Percentiles rank a stretch among this genome's conserved stretches.
These are phyloP conservation scores for Penicillium sp. DNA, from an alignment of 2,329 filamentous ascomycete species.

Conservation along the genomic window DNA sequence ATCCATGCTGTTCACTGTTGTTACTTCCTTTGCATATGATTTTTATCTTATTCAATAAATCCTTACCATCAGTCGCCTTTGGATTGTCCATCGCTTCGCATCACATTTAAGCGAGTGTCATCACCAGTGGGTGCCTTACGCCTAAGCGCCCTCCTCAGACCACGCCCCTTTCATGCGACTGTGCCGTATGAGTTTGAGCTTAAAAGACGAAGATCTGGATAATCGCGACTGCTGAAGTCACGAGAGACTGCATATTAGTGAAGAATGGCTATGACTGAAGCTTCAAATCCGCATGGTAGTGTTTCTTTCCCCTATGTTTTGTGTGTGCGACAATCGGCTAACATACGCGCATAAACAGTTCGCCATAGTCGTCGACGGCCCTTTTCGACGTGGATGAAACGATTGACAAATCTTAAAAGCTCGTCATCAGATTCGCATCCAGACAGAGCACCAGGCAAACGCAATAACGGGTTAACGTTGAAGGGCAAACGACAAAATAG, in stretches of 20 bases:
- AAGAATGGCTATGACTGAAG: slow-evolving; percentile 1
- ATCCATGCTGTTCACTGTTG: not conserved
- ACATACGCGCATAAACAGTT: slow-evolving; percentile 47
- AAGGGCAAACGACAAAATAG: slow-evolving; percentile 53
- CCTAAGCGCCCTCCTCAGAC: not conserved
- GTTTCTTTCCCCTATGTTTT: not conserved
- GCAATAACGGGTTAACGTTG: slow-evolving; percentile 16
- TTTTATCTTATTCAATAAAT: not conserved
- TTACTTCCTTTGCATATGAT: not conserved
- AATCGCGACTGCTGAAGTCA: not conserved
- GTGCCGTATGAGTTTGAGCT: not conserved
- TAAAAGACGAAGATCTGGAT: not conserved
- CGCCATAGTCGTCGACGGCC: slow-evolving; percentile 72
- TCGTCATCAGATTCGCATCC: slow-evolving; percentile 53
- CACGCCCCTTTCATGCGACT: not conserved
- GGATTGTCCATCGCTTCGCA: not conserved
- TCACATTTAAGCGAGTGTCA: not conserved
- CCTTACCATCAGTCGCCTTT: not conserved
- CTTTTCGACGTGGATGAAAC: slow-evolving; percentile 92
- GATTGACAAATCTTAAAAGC: slow-evolving; percentile 79
- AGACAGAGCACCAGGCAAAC: slow-evolving; percentile 35
- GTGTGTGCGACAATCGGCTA: slow-evolving; percentile 5
- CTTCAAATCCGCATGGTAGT: not conserved
- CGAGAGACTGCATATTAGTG: not conserved
- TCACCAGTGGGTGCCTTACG: not conserved